Conservation (phyloP, 192 early-diverging fungal genomes). For the Obelidium mucronatum region DNA sequence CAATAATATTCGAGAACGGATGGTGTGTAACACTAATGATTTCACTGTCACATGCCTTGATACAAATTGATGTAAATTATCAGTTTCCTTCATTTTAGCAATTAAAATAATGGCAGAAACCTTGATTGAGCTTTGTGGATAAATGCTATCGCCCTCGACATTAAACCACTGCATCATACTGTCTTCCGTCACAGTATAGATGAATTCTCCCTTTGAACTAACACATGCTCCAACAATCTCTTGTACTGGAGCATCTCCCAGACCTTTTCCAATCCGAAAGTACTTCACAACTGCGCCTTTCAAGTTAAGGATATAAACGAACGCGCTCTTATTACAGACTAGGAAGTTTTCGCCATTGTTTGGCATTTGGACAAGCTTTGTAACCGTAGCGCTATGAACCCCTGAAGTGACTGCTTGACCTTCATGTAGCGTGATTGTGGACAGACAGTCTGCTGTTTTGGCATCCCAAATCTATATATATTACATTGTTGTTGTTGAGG, state of each 20-base stretch:
- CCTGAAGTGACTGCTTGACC: slow-evolving; percentile 52
- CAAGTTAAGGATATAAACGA: slow-evolving; percentile 72
- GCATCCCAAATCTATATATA: slow-evolving; percentile 85
- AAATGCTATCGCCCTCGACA: slow-evolving; percentile 62
- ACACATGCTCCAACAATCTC: slow-evolving; percentile 66
- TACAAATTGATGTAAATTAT: neutral
- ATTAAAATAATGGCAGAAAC: slow-evolving; percentile 8
- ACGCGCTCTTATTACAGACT: slow-evolving; percentile 80
- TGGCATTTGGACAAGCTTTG: slow-evolving; percentile 68
- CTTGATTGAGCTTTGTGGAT: slow-evolving; percentile 13
- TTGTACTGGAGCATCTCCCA: slow-evolving; percentile 43
- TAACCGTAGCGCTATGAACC: slow-evolving; percentile 55
- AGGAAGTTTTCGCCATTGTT: slow-evolving; percentile 71
- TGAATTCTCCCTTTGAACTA: slow-evolving; percentile 81
- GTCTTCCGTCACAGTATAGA: slow-evolving; percentile 80
- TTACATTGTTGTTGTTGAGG: neutral
- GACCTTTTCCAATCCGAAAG: slow-evolving; percentile 31
- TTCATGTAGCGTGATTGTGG: slow-evolving; percentile 69
- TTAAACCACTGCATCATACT: slow-evolving; percentile 74
- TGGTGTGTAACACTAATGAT: slow-evolving; percentile 82
- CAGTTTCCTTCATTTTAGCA: neutral
- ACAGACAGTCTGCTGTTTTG: slow-evolving; percentile 71
- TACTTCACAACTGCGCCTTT: slow-evolving; percentile 48
- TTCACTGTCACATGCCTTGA: slow-evolving; percentile 67
- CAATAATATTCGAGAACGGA: slow-evolving; percentile 84